These are phyloP conservation scores for Trichoderma arundinaceum DNA, from an alignment of 2,329 filamentous ascomycete genomes.

Conservation along the genomic window DNA sequence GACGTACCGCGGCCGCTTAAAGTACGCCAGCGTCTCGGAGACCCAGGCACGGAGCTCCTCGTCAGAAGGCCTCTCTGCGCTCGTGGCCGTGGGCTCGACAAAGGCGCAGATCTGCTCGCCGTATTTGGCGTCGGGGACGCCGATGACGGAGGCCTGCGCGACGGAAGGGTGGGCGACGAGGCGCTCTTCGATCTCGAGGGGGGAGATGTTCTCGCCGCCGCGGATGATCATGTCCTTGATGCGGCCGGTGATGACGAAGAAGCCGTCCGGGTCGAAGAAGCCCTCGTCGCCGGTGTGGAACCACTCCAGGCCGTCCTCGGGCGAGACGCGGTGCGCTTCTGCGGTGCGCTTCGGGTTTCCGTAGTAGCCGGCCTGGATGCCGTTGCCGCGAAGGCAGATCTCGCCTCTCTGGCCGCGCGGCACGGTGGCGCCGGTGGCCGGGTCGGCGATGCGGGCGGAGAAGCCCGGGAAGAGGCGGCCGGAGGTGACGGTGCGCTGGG, in stretches of 20 bases:
- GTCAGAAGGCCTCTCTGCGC: not conserved
- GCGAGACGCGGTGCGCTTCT: constrained; percentile 3
- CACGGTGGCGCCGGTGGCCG: constrained; percentile 1
- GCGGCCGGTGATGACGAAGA: constrained; percentile 78
- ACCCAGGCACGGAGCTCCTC: constrained; percentile 14
- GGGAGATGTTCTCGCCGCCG: constrained; percentile 87
- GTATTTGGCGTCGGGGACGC: constrained; percentile 74
- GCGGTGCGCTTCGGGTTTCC: constrained; percentile 10
- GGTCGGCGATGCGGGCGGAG: constrained; percentile 9
- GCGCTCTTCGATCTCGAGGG: constrained; percentile 81
- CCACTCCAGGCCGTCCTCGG: constrained; percentile 54
- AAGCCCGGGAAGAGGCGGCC: constrained; percentile 23
- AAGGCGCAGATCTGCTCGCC: constrained; percentile 83
- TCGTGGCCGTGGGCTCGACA: constrained; percentile 46
- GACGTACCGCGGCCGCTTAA: constrained; percentile 13
- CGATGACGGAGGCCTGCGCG: constrained; percentile 74
- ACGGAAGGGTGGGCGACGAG: constrained; percentile 71
- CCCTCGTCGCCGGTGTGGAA: constrained; percentile 88
- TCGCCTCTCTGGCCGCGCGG: constrained; percentile 17
- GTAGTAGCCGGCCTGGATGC: constrained; percentile 20
- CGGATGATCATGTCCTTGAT: constrained; percentile 90
- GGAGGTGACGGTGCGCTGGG: not conserved
- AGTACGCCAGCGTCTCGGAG: constrained; percentile 3
- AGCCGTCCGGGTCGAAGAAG: constrained; percentile 75
- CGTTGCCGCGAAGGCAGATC: constrained; percentile 19